Evolutionary conservation across 2,329 filamentous ascomycete genomes (phyloP), one percentile per base, ranked within the genome.

Genomic region (Magnaporthiopsis incrustans): DNA sequence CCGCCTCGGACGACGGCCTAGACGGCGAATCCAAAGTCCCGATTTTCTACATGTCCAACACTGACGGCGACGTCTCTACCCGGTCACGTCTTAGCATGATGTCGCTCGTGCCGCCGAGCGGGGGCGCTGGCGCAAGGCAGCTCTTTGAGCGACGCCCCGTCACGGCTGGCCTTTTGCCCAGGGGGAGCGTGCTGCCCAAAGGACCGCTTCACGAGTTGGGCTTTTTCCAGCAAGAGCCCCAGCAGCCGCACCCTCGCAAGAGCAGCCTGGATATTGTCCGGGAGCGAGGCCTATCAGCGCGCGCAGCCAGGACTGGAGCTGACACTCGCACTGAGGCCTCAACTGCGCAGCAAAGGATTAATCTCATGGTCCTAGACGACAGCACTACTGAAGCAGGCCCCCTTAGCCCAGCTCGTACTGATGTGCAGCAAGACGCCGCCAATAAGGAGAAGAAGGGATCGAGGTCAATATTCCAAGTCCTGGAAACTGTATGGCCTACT

Each of bases 401-500:
- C 8, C 44, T 22, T 4, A 53, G 44, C 1, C 18, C 2, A 25
- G 5, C 44, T 53, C 2, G 2, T 14, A 8, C 44, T 3, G 44
- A 53, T 4, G 22, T 2, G 30, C 26, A 30, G 26, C 26, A 30
- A 27, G 26, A 58, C 1, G 12, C 53, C 11, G 22, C 53, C 18
- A 6, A 7, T 14, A 32, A 12, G 3, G 25, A 44, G 12, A 57
- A 18, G 32, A 63, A 8, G 30, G 30, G 4, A 30, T 69, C 44
- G 44, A 58, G 30, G 2, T 73, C 80, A 0, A 69, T 91, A 3
- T 74, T 71, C 26, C 73, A 78, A n/a, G 87, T 92, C 26, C 77
- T 93, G 60, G 74, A 74, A 18, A 92, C 90, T 0, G 80, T 97
- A 0, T 89, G 90, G 85, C 89, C 90, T 0, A 80, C 76, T 0